These are phyloP conservation scores for Lycium barbarum DNA, from an alignment of 257 asterid genomes.

Conservation along the genomic window DNA sequence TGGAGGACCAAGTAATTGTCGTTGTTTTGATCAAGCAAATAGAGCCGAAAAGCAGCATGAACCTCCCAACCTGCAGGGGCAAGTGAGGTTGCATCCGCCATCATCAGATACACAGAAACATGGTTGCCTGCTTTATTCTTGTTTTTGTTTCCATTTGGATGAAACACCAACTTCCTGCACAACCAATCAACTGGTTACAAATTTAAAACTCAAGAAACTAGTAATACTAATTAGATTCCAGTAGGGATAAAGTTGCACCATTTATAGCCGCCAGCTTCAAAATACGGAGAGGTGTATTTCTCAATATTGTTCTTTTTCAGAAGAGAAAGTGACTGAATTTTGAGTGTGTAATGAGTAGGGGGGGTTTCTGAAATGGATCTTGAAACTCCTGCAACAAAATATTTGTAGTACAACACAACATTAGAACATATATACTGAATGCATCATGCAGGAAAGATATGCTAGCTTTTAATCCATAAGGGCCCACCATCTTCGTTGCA, in stretches of 20 bases:
- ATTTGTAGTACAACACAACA: background rate
- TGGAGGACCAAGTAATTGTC: slow-evolving; percentile 59
- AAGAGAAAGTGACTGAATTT: slow-evolving; percentile 54
- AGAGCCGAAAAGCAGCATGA: slow-evolving; percentile 55
- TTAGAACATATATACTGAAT: background rate
- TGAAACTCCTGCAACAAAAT: slow-evolving; percentile 30
- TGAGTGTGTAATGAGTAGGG: slow-evolving; percentile 57
- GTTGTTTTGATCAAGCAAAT: slow-evolving; percentile 67
- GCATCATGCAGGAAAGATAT: background rate
- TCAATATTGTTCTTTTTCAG: slow-evolving; percentile 54
- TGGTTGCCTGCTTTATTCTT: slow-evolving; percentile 53
- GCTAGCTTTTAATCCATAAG: background rate
- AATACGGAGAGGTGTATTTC: slow-evolving; percentile 46
- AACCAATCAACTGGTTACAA: background rate
- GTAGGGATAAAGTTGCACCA: slow-evolving; percentile 48
- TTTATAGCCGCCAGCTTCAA: slow-evolving; percentile 77
- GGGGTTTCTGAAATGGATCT: slow-evolving; percentile 50
- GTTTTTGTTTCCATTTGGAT: slow-evolving; percentile 74
- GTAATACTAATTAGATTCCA: background rate
- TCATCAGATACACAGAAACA: slow-evolving; percentile 59
- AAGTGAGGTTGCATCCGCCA: slow-evolving; percentile 44
- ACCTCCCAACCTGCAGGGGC: slow-evolving; percentile 58
- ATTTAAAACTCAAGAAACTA: background rate
- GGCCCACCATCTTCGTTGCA: background rate
- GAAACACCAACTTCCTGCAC: slow-evolving; percentile 64